Evolutionary conservation across 2,329 filamentous ascomycete species (phyloP).

Genomic region (Chaetomium globosum): DNA sequence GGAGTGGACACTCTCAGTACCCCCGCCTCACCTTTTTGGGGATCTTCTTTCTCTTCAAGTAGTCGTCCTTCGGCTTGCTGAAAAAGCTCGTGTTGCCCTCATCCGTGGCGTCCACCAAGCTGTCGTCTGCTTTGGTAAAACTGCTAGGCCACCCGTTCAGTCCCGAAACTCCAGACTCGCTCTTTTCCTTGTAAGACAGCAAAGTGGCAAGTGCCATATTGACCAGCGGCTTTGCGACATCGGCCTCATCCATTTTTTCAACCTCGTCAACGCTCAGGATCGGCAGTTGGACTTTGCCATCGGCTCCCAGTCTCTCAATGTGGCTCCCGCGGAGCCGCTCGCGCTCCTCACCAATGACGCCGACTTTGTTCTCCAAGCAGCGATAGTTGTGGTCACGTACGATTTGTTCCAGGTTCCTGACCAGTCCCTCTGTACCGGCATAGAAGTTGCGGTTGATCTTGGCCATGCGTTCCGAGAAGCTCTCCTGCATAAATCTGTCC

Average conservation of each 20-base stretch:
- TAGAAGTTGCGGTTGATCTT: constrained; percentile 47
- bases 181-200: constrained; percentile 33
- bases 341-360: constrained; percentile 46
- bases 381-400: constrained; percentile 41
- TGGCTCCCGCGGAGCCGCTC: constrained; percentile 29
- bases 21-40: constrained; percentile 23
- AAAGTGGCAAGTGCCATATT: constrained; percentile 47
- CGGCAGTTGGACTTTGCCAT: constrained; percentile 36
- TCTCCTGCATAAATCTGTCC: constrained; percentile 36
- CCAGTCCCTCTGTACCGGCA: constrained; percentile 43
- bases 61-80: constrained; percentile 24
- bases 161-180: background rate
- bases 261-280: constrained; percentile 45
- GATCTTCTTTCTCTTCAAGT: constrained; percentile 28
- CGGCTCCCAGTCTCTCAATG: constrained; percentile 29
- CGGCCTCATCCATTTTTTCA: constrained; percentile 43
- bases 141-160: constrained; percentile 11
- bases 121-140: constrained; percentile 29
- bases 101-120: constrained; percentile 29
- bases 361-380: constrained; percentile 40
- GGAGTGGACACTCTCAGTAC: constrained; percentile 21
- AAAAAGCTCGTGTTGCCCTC: constrained; percentile 36
- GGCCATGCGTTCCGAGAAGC: constrained; percentile 21
- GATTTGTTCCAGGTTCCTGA: constrained; percentile 41
- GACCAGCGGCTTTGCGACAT: constrained; percentile 49